Conservation (phyloP, 495 filamentous ascomycete genomes). For the Astrothelium macrocarpum region DNA sequence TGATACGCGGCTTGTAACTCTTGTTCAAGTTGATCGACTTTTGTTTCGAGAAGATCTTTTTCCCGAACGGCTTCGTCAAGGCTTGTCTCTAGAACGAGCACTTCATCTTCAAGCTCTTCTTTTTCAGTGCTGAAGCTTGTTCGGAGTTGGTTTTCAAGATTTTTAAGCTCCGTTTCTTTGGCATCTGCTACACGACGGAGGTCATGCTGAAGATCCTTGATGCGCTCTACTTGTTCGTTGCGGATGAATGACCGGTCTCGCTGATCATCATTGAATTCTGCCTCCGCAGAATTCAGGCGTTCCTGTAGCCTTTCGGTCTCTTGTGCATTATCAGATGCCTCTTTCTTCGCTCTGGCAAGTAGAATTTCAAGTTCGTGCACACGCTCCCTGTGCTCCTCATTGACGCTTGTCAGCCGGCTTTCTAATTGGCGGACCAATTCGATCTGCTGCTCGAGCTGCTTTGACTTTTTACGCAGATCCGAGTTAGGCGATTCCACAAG, state of each 20-base stretch:
- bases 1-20: slow-evolving; percentile 34
- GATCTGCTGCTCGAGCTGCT: slow-evolving; percentile 15
- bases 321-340: slow-evolving; percentile 1
- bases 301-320: slow-evolving; percentile 12
- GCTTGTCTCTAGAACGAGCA: slow-evolving; percentile 35
- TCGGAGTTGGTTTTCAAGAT: slow-evolving; percentile 11
- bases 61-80: slow-evolving; percentile 30
- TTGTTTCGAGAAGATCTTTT: slow-evolving; percentile 43
- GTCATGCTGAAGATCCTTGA: slow-evolving; percentile 16
- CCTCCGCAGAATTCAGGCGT: slow-evolving; percentile 11
- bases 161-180: slow-evolving; percentile 23
- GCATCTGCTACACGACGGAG: slow-evolving; percentile 20
- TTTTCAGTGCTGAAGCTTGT: slow-evolving; percentile 20
- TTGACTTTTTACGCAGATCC: neutral
- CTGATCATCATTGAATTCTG: slow-evolving; percentile 16
- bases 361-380: slow-evolving; percentile 22
- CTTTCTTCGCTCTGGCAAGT: slow-evolving; percentile 11
- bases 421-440: slow-evolving; percentile 18
- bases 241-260: slow-evolving; percentile 4
- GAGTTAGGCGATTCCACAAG: slow-evolving; percentile 20
- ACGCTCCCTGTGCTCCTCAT: slow-evolving; percentile 19
- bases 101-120: slow-evolving; percentile 37
- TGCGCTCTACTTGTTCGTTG: neutral
- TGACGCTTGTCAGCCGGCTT: slow-evolving; percentile 13
- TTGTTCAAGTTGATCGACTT: slow-evolving; percentile 47